A percentile compares a stretch with the other conserved stretches of the same genome.
These are phyloP conservation scores for Lachancea cidri DNA, from an alignment of 805 yeast genomes.

Conservation along the genomic window DNA sequence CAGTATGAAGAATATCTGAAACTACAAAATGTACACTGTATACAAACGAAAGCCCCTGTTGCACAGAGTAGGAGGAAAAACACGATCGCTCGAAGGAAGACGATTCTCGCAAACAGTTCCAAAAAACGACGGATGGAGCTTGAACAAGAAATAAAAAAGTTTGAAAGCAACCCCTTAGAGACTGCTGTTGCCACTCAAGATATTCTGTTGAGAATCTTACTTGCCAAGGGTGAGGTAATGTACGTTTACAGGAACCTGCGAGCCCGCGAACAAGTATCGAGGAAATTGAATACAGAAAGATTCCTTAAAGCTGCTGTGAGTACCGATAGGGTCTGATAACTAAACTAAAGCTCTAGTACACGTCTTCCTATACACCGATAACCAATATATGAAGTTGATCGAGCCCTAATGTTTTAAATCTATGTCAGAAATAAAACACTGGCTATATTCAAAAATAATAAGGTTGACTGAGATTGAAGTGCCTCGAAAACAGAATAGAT, in stretches of 20 bases:
- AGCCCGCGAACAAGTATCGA: slow-evolving; percentile 48
- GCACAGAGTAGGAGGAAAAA: slow-evolving; percentile 36
- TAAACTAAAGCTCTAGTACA: too few species aligned
- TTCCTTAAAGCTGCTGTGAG: slow-evolving; percentile 18
- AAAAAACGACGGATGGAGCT: slow-evolving; percentile 45
- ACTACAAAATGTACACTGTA: slow-evolving; percentile 40
- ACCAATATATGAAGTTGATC: too few species aligned
- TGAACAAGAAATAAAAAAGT: slow-evolving; percentile 42
- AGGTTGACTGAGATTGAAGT: too few species aligned
- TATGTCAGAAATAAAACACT: too few species aligned
- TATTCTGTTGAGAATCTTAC: slow-evolving; percentile 62
- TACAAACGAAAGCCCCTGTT: neutral
- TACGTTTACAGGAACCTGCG: slow-evolving; percentile 56
- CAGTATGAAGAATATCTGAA: slow-evolving; percentile 45
- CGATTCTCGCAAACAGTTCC: slow-evolving; percentile 70
- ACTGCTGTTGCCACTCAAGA: slow-evolving; percentile 49
- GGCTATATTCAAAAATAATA: too few species aligned
- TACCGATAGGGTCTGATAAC: neutral
- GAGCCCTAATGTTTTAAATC: too few species aligned
- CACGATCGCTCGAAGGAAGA: slow-evolving; percentile 55
- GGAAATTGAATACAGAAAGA: slow-evolving; percentile 32
- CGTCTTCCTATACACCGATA: too few species aligned
- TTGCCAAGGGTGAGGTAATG: slow-evolving; percentile 57
- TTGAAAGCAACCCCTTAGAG: slow-evolving; percentile 40
- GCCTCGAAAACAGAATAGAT: too few species aligned